Evolutionary conservation across 257 asterid species (phyloP), one percentile per base, ranked within the genome.

Genomic region (Ehretia macrophylla): DNA sequence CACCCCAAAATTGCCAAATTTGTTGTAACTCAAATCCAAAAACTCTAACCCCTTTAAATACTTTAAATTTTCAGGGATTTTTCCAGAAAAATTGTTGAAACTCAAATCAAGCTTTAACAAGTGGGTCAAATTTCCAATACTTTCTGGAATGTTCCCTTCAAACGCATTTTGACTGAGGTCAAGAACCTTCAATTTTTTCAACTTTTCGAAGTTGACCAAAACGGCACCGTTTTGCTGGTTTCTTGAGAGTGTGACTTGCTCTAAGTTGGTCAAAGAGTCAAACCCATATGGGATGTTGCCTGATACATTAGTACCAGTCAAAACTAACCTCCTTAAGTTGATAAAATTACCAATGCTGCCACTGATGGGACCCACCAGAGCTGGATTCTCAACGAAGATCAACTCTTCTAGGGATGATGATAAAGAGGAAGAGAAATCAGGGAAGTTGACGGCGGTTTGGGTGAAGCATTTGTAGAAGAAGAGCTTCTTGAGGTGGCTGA

Each of bases 391-490:
- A 35, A 91, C 51, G 55, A 83, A 82, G 27, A 83, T 77, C 12
- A 88, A 77, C 47, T 91, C 92, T 27, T 91, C 81, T 4, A 90
- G 21, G 44, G 81, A 63, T 42, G 44, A 20, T n/a, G 77, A 8
- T 32, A 53, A 65, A 0, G 50, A 19, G 11, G 77, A 60, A 0
- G 71, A 82, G 59, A 87, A 84, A 67, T 88, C 79, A 0, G 90
- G 85, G 9, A 85, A 80, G 1, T 58, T 64, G 17, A 60, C 77
- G 51, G 75, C 10, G 4, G 53, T 19, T 11, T 46, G 62, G 0
- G 75, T 54, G 75, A 91, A 88, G 84, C 98, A 91, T 68, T 68
- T 71, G 84, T 88, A 91, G 80, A 88, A 86, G 51, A 85, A 80
- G 23, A 91, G 78, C 55, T 84, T 91, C 17, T 23, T 76, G 27